These are phyloP conservation scores for Solanum chacoense DNA, from an alignment of 305 asterid species.

Conservation along the genomic window DNA sequence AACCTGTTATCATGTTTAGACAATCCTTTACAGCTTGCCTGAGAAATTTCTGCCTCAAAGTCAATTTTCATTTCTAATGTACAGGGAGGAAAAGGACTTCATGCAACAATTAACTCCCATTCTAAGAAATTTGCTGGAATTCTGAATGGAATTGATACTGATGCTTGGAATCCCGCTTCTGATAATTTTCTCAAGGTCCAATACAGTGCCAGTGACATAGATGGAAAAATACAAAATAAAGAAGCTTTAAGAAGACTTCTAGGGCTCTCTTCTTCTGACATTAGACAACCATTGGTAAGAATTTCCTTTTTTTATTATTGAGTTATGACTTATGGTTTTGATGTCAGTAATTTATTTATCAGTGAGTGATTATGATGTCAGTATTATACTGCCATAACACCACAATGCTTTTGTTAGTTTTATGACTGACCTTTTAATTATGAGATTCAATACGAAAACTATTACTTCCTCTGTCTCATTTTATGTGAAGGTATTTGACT, in stretches of 20 bases:
- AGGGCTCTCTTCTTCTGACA: conserved; percentile 43
- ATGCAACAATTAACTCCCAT: conserved; percentile 62
- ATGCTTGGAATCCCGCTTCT: conserved; percentile 90
- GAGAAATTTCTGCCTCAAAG: neutral
- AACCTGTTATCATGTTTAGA: neutral
- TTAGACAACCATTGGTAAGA: conserved; percentile 72
- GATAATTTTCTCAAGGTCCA: conserved; percentile 70
- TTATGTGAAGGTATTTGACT: neutral
- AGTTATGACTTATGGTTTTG: neutral
- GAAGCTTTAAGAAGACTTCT: conserved; percentile 67
- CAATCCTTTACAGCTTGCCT: neutral
- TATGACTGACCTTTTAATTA: neutral
- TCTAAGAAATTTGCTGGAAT: conserved; percentile 82
- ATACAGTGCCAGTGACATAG: conserved; percentile 56
- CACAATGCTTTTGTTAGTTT: neutral
- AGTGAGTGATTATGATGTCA: neutral
- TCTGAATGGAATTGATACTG: conserved; percentile 92
- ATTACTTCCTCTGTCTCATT: neutral
- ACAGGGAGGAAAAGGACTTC: conserved; percentile 87
- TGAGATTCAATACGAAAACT: neutral
- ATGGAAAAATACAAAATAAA: conserved; percentile 77
- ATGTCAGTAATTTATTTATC: neutral
- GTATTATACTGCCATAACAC: neutral
- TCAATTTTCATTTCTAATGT: conserved; percentile 16
- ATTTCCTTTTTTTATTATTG: neutral